Evolutionary conservation across 768 basidiomycete genomes (phyloP).

Genomic region (Scleroderma bovista): DNA sequence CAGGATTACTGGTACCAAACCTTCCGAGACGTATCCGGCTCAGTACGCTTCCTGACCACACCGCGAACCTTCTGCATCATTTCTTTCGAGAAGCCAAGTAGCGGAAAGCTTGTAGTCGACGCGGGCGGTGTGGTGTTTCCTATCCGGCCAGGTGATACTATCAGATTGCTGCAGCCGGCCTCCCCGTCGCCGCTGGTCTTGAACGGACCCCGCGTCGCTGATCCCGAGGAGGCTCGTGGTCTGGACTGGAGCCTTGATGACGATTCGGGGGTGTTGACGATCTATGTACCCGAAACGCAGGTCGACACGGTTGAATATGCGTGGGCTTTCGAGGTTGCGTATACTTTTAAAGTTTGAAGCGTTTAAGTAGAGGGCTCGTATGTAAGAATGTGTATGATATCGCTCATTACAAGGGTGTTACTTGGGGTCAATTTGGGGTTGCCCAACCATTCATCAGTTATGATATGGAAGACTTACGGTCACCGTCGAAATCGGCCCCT

Average conservation of each 20-base stretch:
- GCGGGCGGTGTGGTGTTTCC: conserved; percentile 35
- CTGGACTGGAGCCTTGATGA: conserved; percentile 30
- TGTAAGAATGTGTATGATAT: background rate
- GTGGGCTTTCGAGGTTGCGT: conserved; percentile 38
- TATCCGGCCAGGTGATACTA: conserved; percentile 36
- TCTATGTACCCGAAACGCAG: conserved; percentile 23
- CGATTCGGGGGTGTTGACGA: conserved; percentile 25
- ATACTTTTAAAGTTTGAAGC: conserved; percentile 11
- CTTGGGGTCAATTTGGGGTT: too few relatives aligned
- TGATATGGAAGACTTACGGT: too few relatives aligned
- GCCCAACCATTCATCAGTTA: too few relatives aligned
- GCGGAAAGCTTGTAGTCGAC: conserved; percentile 31
- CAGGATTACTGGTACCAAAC: conserved; percentile 47
- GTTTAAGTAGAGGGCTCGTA: background rate
- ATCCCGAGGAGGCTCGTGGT: background rate
- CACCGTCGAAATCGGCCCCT: too few relatives aligned
- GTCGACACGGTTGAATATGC: conserved; percentile 27
- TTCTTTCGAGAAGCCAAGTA: conserved; percentile 33
- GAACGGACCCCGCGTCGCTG: background rate
- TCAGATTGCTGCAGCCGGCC: conserved; percentile 36
- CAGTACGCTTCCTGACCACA: conserved; percentile 45
- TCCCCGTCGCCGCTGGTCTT: background rate
- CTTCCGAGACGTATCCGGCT: conserved; percentile 32
- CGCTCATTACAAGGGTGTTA: background rate
- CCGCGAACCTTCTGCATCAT: conserved; percentile 48